Conservation (phyloP, 106 monocot species). For the Dendrobium huoshanense region DNA sequence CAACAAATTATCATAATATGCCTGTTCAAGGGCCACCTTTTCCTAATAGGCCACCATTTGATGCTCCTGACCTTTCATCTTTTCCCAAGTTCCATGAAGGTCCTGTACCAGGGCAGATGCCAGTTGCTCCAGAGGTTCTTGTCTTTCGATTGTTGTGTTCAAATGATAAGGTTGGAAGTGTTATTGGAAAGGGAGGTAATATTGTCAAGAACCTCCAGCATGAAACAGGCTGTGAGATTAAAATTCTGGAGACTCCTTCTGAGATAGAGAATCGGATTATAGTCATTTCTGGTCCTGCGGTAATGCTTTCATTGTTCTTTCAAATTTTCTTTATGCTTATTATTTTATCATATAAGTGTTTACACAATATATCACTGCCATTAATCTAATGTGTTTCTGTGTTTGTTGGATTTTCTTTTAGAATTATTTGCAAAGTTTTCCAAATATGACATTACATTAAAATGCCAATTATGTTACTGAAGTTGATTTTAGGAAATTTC, state of each 20-base stretch:
- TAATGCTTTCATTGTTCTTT: constrained; percentile 26
- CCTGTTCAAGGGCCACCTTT: constrained; percentile 36
- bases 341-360: background rate
- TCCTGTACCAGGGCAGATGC: constrained; percentile 16
- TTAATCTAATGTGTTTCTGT: background rate
- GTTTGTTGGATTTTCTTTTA: background rate
- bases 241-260: constrained; percentile 46
- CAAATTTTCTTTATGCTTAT: background rate
- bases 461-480: background rate
- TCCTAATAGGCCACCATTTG: constrained; percentile 37
- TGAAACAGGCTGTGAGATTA: constrained; percentile 87
- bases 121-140: constrained; percentile 43
- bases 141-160: constrained; percentile 63
- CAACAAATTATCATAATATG: constrained; percentile 33
- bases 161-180: constrained; percentile 75
- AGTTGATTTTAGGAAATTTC: background rate
- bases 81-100: constrained; percentile 51
- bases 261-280: constrained; percentile 76
- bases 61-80: constrained; percentile 33
- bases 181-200: constrained; percentile 86
- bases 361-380: background rate
- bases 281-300: constrained; percentile 69
- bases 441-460: background rate
- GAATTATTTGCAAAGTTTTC: background rate
- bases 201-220: constrained; percentile 62